These are phyloP conservation scores for Coemansia sp. DNA, from an alignment of 192 early-diverging fungal genomes.

Conservation along the genomic window DNA sequence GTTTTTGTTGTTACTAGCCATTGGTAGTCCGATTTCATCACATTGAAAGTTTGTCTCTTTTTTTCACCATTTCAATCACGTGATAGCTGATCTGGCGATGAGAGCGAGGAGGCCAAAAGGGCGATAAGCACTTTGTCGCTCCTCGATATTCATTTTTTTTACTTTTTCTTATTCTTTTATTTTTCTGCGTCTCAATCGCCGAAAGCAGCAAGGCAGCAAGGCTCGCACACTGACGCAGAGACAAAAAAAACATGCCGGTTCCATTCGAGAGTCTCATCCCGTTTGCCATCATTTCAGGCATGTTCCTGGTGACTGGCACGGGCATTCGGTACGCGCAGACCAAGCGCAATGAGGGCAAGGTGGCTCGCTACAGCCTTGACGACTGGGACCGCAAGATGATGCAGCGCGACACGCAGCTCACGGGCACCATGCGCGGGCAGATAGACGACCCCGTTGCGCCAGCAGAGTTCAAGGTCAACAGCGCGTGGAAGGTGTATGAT, in stretches of 20 bases:
- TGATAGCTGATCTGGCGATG: not conserved
- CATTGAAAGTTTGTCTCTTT: not conserved
- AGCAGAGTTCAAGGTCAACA: slow-evolving; percentile 68
- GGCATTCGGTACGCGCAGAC: slow-evolving; percentile 62
- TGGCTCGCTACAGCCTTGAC: slow-evolving; percentile 66
- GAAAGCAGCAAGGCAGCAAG: not conserved
- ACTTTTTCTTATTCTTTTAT: not conserved
- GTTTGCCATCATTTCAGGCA: slow-evolving; percentile 69
- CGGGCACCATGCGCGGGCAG: slow-evolving; percentile 72
- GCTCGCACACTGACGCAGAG: too few relatives aligned
- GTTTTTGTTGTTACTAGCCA: not conserved
- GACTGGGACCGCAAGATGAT: slow-evolving; percentile 82
- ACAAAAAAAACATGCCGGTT: slow-evolving; percentile 63
- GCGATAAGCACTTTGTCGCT: not conserved
- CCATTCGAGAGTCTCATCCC: slow-evolving; percentile 80
- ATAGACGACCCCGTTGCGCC: slow-evolving; percentile 58
- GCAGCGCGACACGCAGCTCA: slow-evolving; percentile 75
- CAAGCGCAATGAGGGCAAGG: slow-evolving; percentile 68
- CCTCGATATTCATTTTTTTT: not conserved
- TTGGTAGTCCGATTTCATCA: not conserved
- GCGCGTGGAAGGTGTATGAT: slow-evolving; percentile 71
- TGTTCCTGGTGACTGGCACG: slow-evolving; percentile 66
- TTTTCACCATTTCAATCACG: not conserved
- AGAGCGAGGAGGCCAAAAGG: not conserved
- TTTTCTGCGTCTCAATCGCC: slow-evolving; percentile 1